A percentile compares a stretch with the other conserved stretches of the same genome.
These are phyloP conservation scores for Penicillium arizonense DNA, from an alignment of 495 filamentous ascomycete genomes.

Conservation along the genomic window DNA sequence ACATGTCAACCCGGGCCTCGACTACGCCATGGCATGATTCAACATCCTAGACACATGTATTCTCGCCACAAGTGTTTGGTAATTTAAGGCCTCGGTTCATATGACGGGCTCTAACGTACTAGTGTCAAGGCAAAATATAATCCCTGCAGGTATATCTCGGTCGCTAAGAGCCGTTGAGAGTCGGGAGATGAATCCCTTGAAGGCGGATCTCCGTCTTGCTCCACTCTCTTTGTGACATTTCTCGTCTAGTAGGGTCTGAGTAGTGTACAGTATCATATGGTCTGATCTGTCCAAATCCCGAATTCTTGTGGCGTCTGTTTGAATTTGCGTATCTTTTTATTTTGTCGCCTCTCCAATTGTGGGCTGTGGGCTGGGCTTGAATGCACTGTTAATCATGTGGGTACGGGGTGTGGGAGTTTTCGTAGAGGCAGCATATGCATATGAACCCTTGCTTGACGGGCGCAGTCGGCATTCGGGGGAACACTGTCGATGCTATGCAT, in stretches of 20 bases:
- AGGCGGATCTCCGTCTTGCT: slow-evolving; percentile 2
- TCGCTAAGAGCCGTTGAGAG: slow-evolving; percentile 13
- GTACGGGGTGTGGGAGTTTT: not conserved
- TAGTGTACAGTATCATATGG: slow-evolving; percentile 2
- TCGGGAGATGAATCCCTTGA: slow-evolving; percentile 2
- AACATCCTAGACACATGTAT: not conserved
- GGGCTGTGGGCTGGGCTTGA: not conserved
- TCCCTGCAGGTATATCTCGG: not conserved
- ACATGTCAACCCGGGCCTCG: not conserved
- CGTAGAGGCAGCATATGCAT: not conserved
- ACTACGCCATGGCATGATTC: slow-evolving; percentile 1
- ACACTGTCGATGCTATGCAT: slow-evolving; percentile 3
- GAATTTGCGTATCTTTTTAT: not conserved
- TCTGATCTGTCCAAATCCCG: slow-evolving; percentile 10
- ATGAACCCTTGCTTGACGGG: slow-evolving; percentile 5
- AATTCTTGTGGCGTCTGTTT: not conserved
- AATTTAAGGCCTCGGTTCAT: slow-evolving; percentile 12
- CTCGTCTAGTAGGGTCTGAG: not conserved
- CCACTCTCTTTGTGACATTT: slow-evolving; percentile 10
- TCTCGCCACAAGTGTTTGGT: not conserved
- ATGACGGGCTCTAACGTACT: slow-evolving; percentile 2
- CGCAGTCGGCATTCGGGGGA: slow-evolving; percentile 1
- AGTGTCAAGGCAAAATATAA: not conserved
- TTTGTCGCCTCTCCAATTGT: not conserved
- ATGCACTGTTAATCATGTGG: slow-evolving; percentile 1